These are phyloP conservation scores for Hypoxylon sp. DNA, from an alignment of 2,329 filamentous ascomycete genomes.

Conservation along the genomic window DNA sequence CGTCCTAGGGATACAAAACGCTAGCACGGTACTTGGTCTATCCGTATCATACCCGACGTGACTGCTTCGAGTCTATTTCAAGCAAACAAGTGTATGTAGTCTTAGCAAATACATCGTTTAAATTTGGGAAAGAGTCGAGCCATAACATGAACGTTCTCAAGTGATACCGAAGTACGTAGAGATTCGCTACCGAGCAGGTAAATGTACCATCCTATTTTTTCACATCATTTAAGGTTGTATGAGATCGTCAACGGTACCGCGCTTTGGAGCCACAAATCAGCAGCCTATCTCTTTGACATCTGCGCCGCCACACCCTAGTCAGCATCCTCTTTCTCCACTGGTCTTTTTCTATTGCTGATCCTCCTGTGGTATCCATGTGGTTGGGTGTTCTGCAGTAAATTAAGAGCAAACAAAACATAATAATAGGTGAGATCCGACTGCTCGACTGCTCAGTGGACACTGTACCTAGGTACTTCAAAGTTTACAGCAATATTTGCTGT, in stretches of 20 bases:
- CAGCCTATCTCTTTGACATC: constrained; percentile 26
- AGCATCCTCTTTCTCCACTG: constrained; percentile 34
- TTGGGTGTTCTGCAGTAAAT: constrained; percentile 7
- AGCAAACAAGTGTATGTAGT: neutral
- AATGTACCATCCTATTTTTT: constrained; percentile 2
- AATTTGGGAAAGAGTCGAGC: neutral
- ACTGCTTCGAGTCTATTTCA: neutral
- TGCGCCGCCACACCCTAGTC: constrained; percentile 25
- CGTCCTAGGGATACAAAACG: neutral
- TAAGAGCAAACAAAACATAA: neutral
- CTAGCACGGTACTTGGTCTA: constrained; percentile 10
- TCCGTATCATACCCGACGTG: neutral
- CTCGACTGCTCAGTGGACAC: constrained; percentile 2
- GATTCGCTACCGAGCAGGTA: neutral
- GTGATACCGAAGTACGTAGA: neutral
- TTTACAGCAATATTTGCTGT: constrained; percentile 19
- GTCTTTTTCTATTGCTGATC: constrained; percentile 30
- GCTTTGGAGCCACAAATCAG: constrained; percentile 20
- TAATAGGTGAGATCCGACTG: constrained; percentile 13
- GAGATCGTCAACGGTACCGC: constrained; percentile 35
- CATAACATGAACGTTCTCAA: neutral
- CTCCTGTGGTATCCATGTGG: constrained; percentile 9
- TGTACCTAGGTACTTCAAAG: too few relatives aligned
- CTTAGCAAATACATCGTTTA: neutral
- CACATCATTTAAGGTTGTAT: constrained; percentile 4